Evolutionary conservation across 2,329 filamentous ascomycete species (phyloP), one percentile per base, ranked within the genome.

Genomic region (Xylaria sp.): DNA sequence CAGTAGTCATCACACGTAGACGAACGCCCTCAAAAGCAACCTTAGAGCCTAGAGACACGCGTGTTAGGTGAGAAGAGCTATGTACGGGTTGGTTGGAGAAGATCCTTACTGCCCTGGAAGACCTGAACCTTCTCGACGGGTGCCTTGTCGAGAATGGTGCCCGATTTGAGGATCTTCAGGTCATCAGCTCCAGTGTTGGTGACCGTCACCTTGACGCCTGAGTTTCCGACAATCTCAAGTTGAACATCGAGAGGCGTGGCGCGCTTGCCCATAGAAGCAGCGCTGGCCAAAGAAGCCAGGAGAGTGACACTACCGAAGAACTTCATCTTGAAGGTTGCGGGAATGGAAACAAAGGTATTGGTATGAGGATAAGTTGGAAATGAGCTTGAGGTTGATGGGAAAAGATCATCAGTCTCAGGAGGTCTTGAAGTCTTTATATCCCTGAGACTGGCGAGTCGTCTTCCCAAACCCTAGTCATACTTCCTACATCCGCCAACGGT

Each of bases 1-100:
- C 69, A 2, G 65, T 63, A 16, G 76, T 78, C 56, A 74, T 68
- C 22, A 85, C 66, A 29, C 76, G 76, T 39, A 83, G 72, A 39
- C 78, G 76, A 55, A 85, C 74, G 42, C 82, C 82, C 44, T 81
- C 76, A 59, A 85, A 84, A 9, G 71, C 67, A 39, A 82, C 68
- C 53, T 74, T 67, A 21, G 69, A 63, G 44, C 71, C 79, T 78
- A 29, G 7, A 11, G 22, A 45, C 13, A 44, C 20, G 45, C 42
- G 29, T 24, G 34, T 59, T 43, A 56, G 40, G 26, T 34, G 9
- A 7, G 9, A 44, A 43, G n/a, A 44, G 11, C 2, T 11, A 44
- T 19, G 13, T 18, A 17, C 6, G 18, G n/a, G 11, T 6, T 4
- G 18, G 38, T 17, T n/a, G 16, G 7, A 21, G 11, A 42, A 38